Conservation (phyloP, 2,329 filamentous ascomycete species). For the Ceratocystiopsis brevicomis region DNA sequence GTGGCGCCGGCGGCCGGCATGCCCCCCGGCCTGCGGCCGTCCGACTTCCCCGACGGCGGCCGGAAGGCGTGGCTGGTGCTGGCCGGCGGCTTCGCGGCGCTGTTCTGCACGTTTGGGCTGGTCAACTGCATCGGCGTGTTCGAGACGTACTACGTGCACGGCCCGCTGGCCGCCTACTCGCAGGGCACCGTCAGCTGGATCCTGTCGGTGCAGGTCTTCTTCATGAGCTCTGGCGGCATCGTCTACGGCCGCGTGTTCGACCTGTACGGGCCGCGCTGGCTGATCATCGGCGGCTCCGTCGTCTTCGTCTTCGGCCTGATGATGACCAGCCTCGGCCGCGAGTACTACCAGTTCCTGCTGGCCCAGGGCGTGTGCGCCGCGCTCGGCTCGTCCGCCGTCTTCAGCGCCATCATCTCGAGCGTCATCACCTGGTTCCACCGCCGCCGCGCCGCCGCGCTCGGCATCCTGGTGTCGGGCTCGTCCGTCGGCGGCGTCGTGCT, state of each 20-base stretch:
- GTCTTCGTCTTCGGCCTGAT: constrained; percentile 39
- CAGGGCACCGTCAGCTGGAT: constrained; percentile 38
- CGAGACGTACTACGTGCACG: constrained; percentile 33
- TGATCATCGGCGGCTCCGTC: constrained; percentile 32
- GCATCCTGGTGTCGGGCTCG: constrained; percentile 27
- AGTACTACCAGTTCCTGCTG: constrained; percentile 24
- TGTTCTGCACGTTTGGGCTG: constrained; percentile 22
- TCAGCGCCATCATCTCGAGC: constrained; percentile 18
- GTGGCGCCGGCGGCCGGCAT: constrained; percentile 14
- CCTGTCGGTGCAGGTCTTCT: constrained; percentile 29
- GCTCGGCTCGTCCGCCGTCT: constrained; percentile 18
- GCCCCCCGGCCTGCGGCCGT: constrained; percentile 11
- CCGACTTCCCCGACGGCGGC: constrained; percentile 34
- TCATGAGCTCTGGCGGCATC: constrained; percentile 27
- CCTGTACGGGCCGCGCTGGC: constrained; percentile 35
- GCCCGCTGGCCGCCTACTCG: constrained; percentile 26
- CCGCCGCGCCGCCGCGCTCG: constrained; percentile 27
- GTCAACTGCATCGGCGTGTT: constrained; percentile 32
- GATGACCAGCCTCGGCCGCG: constrained; percentile 32
- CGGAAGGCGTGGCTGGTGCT: constrained; percentile 31
- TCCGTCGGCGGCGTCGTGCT: constrained; percentile 34
- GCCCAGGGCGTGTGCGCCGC: constrained; percentile 17
- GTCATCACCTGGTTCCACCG: constrained; percentile 28
- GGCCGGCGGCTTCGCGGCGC: constrained; percentile 15
- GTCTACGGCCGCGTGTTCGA: constrained; percentile 30